These are phyloP conservation scores for bread wheat (Triticum aestivum) DNA, from an alignment of 176 grass and related monocot genomes.

Conservation along the genomic window IWGSC_CS_RefSeq_v2.1 NC_057800.1:635012101-635012600, in stretches of 20 bases:
- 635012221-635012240: background rate
- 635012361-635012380: too few relatives aligned
- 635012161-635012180: background rate
- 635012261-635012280: background rate
- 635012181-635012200: background rate
- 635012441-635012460: slow-evolving; percentile 25
- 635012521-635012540: background rate
- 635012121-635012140: slow-evolving; percentile 20
- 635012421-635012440: background rate
- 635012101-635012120: background rate
- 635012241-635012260: background rate
- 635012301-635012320: background rate
- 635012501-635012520: slow-evolving; percentile 30
- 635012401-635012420: background rate
- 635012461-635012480: slow-evolving; percentile 21
- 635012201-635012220: background rate
- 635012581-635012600: slow-evolving; percentile 15
- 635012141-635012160: background rate
- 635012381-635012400: background rate
- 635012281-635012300: background rate
- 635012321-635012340: too few relatives aligned
- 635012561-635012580: slow-evolving; percentile 36
- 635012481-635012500: background rate
- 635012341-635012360: background rate
- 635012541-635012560: background rate